Base-by-base conservation (phyloP, 2,329 filamentous ascomycete genomes). In the Meredithiella fracta region DNA sequence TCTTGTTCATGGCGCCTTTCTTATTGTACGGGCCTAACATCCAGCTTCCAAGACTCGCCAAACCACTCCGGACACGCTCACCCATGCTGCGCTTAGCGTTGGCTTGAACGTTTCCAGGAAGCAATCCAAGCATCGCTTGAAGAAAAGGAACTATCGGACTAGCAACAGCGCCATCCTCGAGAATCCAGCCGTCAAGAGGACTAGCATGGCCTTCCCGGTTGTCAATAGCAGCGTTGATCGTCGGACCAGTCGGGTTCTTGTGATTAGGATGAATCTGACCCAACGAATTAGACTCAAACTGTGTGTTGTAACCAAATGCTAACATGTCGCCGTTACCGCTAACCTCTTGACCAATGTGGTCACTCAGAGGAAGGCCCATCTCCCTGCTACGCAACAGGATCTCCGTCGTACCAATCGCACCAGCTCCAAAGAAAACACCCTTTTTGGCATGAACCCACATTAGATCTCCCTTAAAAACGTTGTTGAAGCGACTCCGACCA, bases 391-490 rank as follows among this genome's bases (percentile, higher is more conserved):
- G 68, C 4, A 83, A 71, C 31, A 83, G 66, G 50, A 83, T 83
- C 64, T 85, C 81, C 0, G 81, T 83, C 0, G 80, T 82, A 1
- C 79, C 81, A 14, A 85, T 70, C 26, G 77, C 68, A 1, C 81
- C 82, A 1, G 82, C 82, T 3, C 80, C 82, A 9, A 85, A 71
- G 62, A 85, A 83, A 5, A 83, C 79, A 23, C 79, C 75, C 60
- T 81, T 74, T 63, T 73, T 78, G 1, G 81, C 80, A 58, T 80
- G 73, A 54, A 85, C 79, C 80, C 80, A 83, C 74, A 83, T 79
- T 1, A 83, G 68, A 58, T 82, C 77, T 23, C 72, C 73, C 51
- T 78, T 71, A 17, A 82, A 68, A 59, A 76, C 72, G 4, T 72
- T 69, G 62, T 69, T 69, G 65, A 79, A 83, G 60, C 70, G 68